Base-by-base conservation (phyloP, 192 early-diverging fungal genomes). In the Mortierella hygrophila region DNA sequence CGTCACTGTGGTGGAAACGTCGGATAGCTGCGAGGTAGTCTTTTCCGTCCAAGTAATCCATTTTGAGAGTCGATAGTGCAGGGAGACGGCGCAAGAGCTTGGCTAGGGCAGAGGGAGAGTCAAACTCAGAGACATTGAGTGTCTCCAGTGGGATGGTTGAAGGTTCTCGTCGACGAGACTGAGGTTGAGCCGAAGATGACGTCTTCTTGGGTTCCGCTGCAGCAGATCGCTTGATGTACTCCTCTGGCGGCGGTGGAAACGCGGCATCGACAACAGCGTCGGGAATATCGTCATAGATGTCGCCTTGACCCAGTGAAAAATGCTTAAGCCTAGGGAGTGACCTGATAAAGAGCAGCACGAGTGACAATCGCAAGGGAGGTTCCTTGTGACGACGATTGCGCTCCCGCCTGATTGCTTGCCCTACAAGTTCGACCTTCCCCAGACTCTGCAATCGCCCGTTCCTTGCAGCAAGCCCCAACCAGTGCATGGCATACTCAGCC, bases 81-180 rank as follows among this genome's bases (percentile, higher is more conserved):
- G 60, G 60, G 60, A 65, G 60, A 65, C 26, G 60, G 32, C 60
- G 32, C 29, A 65, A 65, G 26, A 65, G 29, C 60, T 65, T 65
- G 29, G 60, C 60, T 10, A 65, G n/a, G n/a, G 26, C 60, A 15
- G 60, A 65, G 1, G 60, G 29, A 65, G 60, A 65, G 11, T 35
- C 60, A 29, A 65, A 65, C 10, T 32, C 60, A 32, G 1, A 10
- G 10, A 65, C 29, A 1, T 11, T 0, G 26, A 65, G 60, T 32
- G 60, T 15, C 60, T 32, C 60, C 60, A 65, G 11, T 2, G 60
- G 49, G 49, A 20, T 52, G 49, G 18, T 16, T 6, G 15, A 26
- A 32, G 7, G 11, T 46, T 13, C 44, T 46, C 13, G 26, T 32
- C 29, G 60, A 32, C 2, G 60, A 65, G 26, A 32, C 11, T 0